Percentiles rank a stretch among this genome's conserved stretches.
Conservation (phyloP, 2,329 filamentous ascomycete species). For the Talaromyces sp. region DNA sequence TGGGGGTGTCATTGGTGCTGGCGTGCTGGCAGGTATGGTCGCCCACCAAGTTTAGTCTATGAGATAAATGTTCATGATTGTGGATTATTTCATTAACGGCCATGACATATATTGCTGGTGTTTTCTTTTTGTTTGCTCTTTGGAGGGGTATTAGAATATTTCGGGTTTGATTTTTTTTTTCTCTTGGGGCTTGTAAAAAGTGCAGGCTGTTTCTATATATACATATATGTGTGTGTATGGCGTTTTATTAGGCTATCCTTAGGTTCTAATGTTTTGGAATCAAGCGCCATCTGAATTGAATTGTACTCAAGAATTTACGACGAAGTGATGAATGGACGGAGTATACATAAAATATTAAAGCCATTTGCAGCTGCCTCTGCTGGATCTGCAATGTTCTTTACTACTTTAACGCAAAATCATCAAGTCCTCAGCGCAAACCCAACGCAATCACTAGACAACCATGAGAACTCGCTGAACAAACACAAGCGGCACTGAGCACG, state of each 20-base stretch:
- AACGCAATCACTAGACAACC: no score
- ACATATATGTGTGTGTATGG: not conserved
- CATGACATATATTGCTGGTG: not conserved
- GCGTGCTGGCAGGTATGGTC: constrained; percentile 48
- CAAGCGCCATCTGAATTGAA: not conserved
- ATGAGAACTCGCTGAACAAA: no score
- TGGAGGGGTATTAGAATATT: not conserved
- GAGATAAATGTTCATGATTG: not conserved
- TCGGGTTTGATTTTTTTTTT: not conserved
- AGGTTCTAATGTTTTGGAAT: not conserved
- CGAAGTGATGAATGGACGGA: no score
- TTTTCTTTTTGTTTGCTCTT: not conserved
- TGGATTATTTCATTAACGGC: not conserved
- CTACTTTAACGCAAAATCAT: no score
- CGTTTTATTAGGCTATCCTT: not conserved
- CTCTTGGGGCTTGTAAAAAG: not conserved
- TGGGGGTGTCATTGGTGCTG: constrained; percentile 53
- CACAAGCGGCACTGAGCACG: no score
- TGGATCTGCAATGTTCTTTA: no score
- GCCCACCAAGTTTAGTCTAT: constrained; percentile 8
- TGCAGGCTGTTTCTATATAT: not conserved
- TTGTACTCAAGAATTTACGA: no score
- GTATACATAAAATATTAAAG: no score
- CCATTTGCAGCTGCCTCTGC: no score
- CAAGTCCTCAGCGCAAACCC: no score